Evolutionary conservation across 2,329 filamentous ascomycete genomes (phyloP), one percentile per base, ranked within the genome.

Genomic region (Zymoseptoria passerinii): DNA sequence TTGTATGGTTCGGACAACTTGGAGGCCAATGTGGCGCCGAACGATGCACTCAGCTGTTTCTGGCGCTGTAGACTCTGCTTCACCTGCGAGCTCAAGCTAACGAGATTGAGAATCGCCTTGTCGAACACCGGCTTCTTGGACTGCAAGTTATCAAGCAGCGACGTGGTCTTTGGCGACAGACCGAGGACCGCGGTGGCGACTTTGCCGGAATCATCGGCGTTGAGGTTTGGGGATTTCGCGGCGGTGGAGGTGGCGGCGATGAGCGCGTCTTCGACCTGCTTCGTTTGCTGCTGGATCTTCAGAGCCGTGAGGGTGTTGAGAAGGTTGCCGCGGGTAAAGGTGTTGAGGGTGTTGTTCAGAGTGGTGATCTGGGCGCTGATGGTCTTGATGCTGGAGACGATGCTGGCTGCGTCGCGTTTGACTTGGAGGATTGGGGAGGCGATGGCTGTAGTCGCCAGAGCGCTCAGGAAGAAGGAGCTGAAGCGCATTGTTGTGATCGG

Each of bases 261-360:
- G 19, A 52, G 19, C 16, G 50, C 23, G 20, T 52, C 23, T 23
- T 28, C 50, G 23, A 52, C n/a, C 9, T 23, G 16, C 9, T 23
- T 28, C 10, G 50, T 52, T n/a, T 52, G 50, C 19, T 9, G 16
- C 50, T 52, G 50, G 50, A 52, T 52, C 7, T 52, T 28, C 9
- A 28, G 50, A 3, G n/a, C 8, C 23, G 23, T 23, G 23, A 52
- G 27, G 23, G 23, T 27, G 48, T 52, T 53, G 20, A 52, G 20
- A 35, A 57, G 18, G 35, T 48, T 40, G 55, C 18, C 8, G 50
- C 50, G 3, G 10, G 52, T 16, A 29, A 48, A 52, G 50, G 16
- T 49, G 50, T 57, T 48, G 50, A 53, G 23, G 50, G 27, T 53
- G 55, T 44, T 19, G 40, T 57, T 48, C n/a, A 52, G 50, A 10